Conservation (phyloP, 2,329 filamentous ascomycete genomes). For the Diaporthe citrichinensis region DNA sequence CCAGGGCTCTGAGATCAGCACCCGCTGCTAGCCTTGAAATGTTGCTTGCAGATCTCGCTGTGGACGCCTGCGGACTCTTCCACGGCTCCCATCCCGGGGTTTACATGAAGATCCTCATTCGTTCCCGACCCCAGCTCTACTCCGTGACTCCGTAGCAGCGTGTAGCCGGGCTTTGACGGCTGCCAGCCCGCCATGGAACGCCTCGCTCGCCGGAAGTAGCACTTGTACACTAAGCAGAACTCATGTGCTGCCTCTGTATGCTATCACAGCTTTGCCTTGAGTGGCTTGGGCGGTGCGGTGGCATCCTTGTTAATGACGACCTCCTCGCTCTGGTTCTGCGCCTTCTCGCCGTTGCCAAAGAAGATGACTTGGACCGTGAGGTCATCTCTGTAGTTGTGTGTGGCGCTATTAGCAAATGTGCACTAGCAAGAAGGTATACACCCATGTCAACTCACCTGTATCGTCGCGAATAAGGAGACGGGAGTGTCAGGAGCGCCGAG, state of each 20-base stretch:
- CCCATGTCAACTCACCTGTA: constrained; percentile 77
- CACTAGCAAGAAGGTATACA: not conserved
- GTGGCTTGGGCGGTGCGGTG: constrained; percentile 68
- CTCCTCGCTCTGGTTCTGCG: constrained; percentile 69
- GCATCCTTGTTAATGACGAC: constrained; percentile 90
- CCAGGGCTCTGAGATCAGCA: not conserved
- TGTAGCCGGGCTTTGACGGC: not conserved
- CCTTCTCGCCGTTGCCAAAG: constrained; percentile 85
- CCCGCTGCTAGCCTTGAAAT: constrained; percentile 9
- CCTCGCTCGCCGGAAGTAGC: constrained; percentile 30
- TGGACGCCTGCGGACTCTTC: not conserved
- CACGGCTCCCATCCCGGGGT: not conserved
- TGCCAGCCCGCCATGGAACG: constrained; percentile 29
- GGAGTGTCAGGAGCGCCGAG: constrained; percentile 90
- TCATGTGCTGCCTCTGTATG: not conserved
- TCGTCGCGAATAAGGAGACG: constrained; percentile 89
- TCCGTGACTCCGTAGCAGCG: not conserved
- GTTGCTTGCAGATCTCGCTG: constrained; percentile 4
- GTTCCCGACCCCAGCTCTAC: not conserved
- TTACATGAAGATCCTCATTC: not conserved
- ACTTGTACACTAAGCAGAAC: constrained; percentile 1
- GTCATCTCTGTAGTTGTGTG: constrained; percentile 77
- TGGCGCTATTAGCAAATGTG: constrained; percentile 39
- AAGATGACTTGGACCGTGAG: constrained; percentile 98
- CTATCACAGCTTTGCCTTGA: constrained; percentile 47